These are phyloP conservation scores for Bolboschoenus planiculmis DNA, from an alignment of 176 grass and related monocot genomes.

Conservation along the genomic window DNA sequence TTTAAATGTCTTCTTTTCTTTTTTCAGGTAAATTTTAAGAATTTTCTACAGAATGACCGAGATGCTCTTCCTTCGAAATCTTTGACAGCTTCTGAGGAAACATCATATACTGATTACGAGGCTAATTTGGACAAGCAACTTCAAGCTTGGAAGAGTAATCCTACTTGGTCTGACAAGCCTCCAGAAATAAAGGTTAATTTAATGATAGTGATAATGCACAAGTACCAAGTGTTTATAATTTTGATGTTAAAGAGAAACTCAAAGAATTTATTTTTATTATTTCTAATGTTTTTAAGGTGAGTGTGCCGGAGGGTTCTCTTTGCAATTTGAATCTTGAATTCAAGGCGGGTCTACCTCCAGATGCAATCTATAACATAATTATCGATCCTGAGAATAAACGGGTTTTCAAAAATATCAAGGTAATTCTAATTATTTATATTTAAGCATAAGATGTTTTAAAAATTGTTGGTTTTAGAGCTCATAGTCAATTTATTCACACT, in stretches of 20 bases:
- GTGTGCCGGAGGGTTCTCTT: conserved; percentile 78
- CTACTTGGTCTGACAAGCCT: conserved; percentile 54
- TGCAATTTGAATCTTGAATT: conserved; percentile 80
- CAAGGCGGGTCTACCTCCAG: conserved; percentile 66
- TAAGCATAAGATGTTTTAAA: neutral
- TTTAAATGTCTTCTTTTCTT: conserved; percentile 10
- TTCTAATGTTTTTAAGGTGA: conserved; percentile 46
- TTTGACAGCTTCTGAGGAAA: conserved; percentile 9
- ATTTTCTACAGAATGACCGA: conserved; percentile 30
- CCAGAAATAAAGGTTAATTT: conserved; percentile 70
- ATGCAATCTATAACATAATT: conserved; percentile 91
- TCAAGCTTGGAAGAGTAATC: conserved; percentile 57
- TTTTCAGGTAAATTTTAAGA: conserved; percentile 46
- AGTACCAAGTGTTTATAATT: neutral
- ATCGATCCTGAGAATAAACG: conserved; percentile 82
- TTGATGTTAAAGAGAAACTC: neutral
- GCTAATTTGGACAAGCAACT: conserved; percentile 64
- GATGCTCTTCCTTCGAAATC: conserved; percentile 1
- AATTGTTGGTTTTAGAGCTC: neutral
- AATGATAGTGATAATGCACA: neutral
- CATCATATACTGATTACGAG: conserved; percentile 22
- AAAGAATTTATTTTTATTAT: neutral
- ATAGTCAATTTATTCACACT: neutral
- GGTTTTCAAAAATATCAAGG: conserved; percentile 98
- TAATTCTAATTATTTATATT: conserved; percentile 2